These are phyloP conservation scores for Coniochaeta sp. DNA, from an alignment of 2,329 filamentous ascomycete species.

Conservation along the genomic window DNA sequence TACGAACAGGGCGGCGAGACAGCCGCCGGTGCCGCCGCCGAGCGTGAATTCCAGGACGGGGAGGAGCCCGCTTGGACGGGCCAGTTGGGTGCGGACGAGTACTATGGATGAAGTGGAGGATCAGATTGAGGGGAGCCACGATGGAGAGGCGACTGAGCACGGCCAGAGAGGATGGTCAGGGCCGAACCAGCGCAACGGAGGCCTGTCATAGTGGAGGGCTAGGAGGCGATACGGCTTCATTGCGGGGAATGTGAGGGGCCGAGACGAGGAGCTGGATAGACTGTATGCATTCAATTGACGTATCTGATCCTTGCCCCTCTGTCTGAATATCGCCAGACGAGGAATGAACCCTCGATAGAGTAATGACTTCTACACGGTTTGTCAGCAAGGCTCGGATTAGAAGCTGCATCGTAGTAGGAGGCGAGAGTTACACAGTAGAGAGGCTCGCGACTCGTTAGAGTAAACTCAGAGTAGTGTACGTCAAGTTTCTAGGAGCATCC, in stretches of 20 bases:
- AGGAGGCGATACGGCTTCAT: background rate
- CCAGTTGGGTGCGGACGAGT: conserved; percentile 23
- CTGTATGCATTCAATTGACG: background rate
- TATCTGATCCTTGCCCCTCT: background rate
- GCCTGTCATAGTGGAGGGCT: background rate
- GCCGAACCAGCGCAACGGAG: background rate
- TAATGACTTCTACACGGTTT: too few species aligned
- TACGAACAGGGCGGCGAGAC: conserved; percentile 1
- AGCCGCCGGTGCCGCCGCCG: conserved; percentile 15
- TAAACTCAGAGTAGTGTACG: too few species aligned
- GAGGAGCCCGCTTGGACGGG: conserved; percentile 29
- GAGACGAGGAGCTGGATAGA: background rate
- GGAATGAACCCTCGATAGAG: background rate
- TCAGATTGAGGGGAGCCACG: conserved; percentile 15
- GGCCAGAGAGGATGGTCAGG: background rate
- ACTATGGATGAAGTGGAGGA: conserved; percentile 20
- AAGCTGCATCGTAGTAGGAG: too few species aligned
- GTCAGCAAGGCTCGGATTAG: too few species aligned
- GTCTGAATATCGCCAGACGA: background rate
- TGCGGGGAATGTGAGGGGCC: background rate
- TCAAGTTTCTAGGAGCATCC: background rate
- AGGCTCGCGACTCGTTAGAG: too few species aligned
- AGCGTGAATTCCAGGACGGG: conserved; percentile 18
- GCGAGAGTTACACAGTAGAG: too few species aligned
- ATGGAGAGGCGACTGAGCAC: background rate